These are phyloP conservation scores for Kwoniella sp. DNA, from an alignment of 768 basidiomycete species.

Conservation along the genomic window DNA sequence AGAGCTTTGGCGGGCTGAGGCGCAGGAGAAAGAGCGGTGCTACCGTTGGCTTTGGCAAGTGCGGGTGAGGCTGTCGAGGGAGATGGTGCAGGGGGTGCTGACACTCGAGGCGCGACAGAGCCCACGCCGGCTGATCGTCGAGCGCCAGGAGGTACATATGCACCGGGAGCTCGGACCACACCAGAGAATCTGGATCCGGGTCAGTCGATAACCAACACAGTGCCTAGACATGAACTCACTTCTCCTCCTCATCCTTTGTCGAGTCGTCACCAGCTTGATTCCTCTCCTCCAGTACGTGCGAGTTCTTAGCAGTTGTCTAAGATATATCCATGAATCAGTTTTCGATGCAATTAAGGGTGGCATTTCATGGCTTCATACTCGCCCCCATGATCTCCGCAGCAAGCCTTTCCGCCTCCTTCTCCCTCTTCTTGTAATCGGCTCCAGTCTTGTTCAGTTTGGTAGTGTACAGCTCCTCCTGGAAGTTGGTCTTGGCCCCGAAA, in stretches of 20 bases:
- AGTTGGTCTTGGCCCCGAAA: constrained; percentile 88
- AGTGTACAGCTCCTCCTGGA: constrained; percentile 92
- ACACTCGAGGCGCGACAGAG: constrained; percentile 10
- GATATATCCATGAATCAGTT: background rate
- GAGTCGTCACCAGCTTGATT: constrained; percentile 62
- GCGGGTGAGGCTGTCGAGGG: constrained; percentile 19
- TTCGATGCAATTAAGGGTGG: background rate
- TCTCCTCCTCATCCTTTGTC: constrained; percentile 93
- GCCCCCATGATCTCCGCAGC: constrained; percentile 90
- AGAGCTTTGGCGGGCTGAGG: constrained; percentile 12
- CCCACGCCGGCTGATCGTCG: constrained; percentile 59
- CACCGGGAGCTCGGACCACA: constrained; percentile 81
- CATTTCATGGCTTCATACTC: constrained; percentile 47
- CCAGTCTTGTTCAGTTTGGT: constrained; percentile 84
- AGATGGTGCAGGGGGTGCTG: constrained; percentile 17
- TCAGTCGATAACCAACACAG: constrained; percentile 4
- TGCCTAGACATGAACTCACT: constrained; percentile 63
- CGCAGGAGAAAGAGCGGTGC: constrained; percentile 13
- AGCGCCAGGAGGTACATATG: constrained; percentile 93
- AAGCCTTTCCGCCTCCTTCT: constrained; percentile 80
- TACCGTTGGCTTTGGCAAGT: constrained; percentile 13
- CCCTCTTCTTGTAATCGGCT: constrained; percentile 83
- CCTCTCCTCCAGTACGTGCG: constrained; percentile 89
- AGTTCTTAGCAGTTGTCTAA: constrained; percentile 63
- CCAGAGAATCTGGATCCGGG: constrained; percentile 74